Evolutionary conservation across 2,329 filamentous ascomycete genomes (phyloP).

Genomic region (Mollisia scopiformis): DNA sequence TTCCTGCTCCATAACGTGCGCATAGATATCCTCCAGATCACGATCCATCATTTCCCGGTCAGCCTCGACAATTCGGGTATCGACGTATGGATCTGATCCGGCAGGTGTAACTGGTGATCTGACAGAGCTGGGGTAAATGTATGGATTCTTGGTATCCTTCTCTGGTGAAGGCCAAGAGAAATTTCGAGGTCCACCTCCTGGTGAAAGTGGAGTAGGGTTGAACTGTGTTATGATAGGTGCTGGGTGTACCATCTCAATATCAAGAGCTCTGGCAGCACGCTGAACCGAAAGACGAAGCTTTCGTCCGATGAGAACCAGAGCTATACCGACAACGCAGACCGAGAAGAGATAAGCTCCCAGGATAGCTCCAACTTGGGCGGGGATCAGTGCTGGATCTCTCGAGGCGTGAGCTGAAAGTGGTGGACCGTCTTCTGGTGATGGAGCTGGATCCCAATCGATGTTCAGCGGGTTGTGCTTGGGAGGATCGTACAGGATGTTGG

Average conservation of each 20-base stretch:
- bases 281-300: slow-evolving; percentile 44
- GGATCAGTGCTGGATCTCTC: slow-evolving; percentile 67
- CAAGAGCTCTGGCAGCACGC: slow-evolving; percentile 22
- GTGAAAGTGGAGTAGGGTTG: slow-evolving; percentile 10
- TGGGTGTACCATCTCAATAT: slow-evolving; percentile 44
- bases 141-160: slow-evolving; percentile 42
- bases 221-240: slow-evolving; percentile 41
- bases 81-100: slow-evolving; percentile 68
- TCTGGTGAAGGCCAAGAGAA: slow-evolving; percentile 55
- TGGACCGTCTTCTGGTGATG: slow-evolving; percentile 62
- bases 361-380: slow-evolving; percentile 82
- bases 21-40: slow-evolving; percentile 90
- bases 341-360: slow-evolving; percentile 81
- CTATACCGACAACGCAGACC: slow-evolving; percentile 71
- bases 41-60: slow-evolving; percentile 77
- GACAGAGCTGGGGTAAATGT: slow-evolving; percentile 49
- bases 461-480: slow-evolving; percentile 28
- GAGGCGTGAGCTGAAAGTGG: slow-evolving; percentile 60
- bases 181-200: slow-evolving; percentile 36
- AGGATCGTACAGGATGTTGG: slow-evolving; percentile 23
- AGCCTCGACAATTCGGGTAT: slow-evolving; percentile 73
- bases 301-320: slow-evolving; percentile 64
- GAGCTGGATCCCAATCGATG: slow-evolving; percentile 58
- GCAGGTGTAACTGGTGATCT: slow-evolving; percentile 26
- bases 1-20: slow-evolving; percentile 89